These are phyloP conservation scores for Actinomucor elegans DNA, from an alignment of 371 early-diverging fungal genomes.

Conservation along the genomic window DNA sequence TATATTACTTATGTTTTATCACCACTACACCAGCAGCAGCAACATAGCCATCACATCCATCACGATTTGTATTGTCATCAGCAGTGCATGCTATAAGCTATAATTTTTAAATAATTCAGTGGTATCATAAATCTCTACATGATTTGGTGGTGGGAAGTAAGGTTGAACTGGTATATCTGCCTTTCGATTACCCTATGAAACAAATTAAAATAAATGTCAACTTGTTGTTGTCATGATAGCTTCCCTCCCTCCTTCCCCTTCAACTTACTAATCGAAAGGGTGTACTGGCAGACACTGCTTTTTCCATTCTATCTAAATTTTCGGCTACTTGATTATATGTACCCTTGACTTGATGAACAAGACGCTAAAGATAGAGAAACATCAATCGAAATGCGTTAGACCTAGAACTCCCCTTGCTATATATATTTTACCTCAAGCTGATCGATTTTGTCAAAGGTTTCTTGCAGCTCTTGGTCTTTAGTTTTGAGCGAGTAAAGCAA, in stretches of 20 bases:
- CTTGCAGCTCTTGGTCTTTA: slow-evolving; percentile 19
- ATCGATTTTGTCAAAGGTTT: slow-evolving; percentile 39
- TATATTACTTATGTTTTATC: neutral
- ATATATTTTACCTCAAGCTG: slow-evolving; percentile 28
- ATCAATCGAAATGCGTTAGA: no score
- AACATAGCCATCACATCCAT: no score
- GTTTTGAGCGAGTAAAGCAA: slow-evolving; percentile 17
- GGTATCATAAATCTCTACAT: slow-evolving; percentile 39
- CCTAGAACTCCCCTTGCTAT: neutral
- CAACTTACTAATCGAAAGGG: slow-evolving; percentile 22
- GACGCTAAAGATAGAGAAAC: neutral
- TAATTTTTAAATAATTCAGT: slow-evolving; percentile 24
- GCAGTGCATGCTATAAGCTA: neutral
- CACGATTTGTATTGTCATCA: no score
- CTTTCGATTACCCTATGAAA: neutral
- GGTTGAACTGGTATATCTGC: slow-evolving; percentile 30
- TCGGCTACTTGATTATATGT: slow-evolving; percentile 38
- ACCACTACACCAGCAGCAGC: neutral
- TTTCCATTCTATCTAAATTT: slow-evolving; percentile 42
- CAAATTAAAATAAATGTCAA: neutral
- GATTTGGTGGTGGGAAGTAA: slow-evolving; percentile 50
- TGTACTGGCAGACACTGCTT: slow-evolving; percentile 28
- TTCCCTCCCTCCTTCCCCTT: no score
- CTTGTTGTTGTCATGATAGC: neutral
- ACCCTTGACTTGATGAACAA: slow-evolving; percentile 31